Conservation (phyloP, 164 flowering plant species). For the Platanus orientalis region DNA sequence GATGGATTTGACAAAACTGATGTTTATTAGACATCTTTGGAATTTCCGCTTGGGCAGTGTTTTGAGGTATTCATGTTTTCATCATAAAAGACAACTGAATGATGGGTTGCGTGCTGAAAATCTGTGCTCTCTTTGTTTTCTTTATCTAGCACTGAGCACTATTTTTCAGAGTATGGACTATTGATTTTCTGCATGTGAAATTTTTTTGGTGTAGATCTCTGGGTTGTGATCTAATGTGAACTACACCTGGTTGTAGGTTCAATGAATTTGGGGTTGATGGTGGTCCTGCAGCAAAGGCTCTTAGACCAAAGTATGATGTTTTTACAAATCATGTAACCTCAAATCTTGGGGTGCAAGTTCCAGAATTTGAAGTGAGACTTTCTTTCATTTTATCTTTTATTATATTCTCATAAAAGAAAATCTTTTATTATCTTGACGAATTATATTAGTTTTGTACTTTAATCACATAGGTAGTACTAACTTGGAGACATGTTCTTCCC, state of each 20-base stretch:
- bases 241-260: conserved; percentile 26
- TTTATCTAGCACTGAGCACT: too few species aligned
- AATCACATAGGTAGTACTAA: neutral
- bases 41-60: too few species aligned
- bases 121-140: too few species aligned
- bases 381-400: too few species aligned
- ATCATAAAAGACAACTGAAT: too few species aligned
- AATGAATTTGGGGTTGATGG: conserved; percentile 53
- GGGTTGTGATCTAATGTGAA: neutral
- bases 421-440: neutral
- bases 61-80: too few species aligned
- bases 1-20: too few species aligned
- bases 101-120: too few species aligned
- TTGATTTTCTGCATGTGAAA: too few species aligned
- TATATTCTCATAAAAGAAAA: neutral
- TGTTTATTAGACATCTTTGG: too few species aligned
- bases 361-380: conserved; percentile 68
- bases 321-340: conserved; percentile 24
- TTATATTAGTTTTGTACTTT: neutral
- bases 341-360: conserved; percentile 27
- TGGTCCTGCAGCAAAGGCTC: conserved; percentile 43
- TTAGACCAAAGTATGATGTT: conserved; percentile 34
- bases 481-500: conserved; percentile 13
- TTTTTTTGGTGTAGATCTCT: too few species aligned
- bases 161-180: too few species aligned